Evolutionary conservation across 2,329 filamentous ascomycete genomes (phyloP).

Genomic region (Pochonia chlamydosporia): DNA sequence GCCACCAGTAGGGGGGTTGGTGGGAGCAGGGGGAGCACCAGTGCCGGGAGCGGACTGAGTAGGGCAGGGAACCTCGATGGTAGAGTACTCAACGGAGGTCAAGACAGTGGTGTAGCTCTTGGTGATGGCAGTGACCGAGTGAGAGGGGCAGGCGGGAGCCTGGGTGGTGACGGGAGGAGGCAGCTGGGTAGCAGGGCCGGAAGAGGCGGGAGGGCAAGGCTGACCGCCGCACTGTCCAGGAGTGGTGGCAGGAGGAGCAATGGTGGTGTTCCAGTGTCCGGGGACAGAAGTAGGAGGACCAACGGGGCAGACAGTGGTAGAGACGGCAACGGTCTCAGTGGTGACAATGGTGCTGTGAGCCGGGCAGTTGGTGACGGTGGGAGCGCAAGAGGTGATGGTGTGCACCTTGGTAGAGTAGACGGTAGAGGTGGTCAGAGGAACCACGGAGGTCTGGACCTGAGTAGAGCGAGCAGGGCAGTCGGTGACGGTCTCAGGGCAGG

Average conservation of each 20-base stretch:
- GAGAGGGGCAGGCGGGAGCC: conserved; percentile 23
- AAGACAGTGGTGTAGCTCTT: conserved; percentile 51
- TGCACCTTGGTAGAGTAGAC: conserved; percentile 53
- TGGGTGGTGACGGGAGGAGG: conserved; percentile 8
- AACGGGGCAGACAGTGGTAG: conserved; percentile 35
- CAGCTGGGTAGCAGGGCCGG: conserved; percentile 5
- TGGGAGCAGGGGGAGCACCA: conserved; percentile 37
- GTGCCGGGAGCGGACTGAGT: conserved; percentile 22
- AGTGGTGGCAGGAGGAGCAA: conserved; percentile 4
- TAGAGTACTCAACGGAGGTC: conserved; percentile 48
- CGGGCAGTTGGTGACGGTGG: conserved; percentile 59
- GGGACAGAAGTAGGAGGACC: conserved; percentile 15
- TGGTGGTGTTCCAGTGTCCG: conserved; percentile 15
- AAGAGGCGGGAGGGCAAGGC: conserved; percentile 13
- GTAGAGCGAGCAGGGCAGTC: conserved; percentile 50
- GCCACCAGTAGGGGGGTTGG: conserved; percentile 32
- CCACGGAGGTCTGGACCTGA: conserved; percentile 29
- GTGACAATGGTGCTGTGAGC: conserved; percentile 28
- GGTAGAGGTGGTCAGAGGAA: conserved; percentile 43
- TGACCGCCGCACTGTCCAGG: conserved; percentile 3
- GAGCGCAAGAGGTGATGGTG: conserved; percentile 57
- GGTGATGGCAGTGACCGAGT: conserved; percentile 46
- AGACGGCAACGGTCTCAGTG: conserved; percentile 31
- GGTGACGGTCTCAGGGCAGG: conserved; percentile 53
- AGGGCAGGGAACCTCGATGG: conserved; percentile 38